These are phyloP conservation scores for Cladosporium sphaerospermum DNA, from an alignment of 2,329 filamentous ascomycete genomes.

Conservation along the genomic window DNA sequence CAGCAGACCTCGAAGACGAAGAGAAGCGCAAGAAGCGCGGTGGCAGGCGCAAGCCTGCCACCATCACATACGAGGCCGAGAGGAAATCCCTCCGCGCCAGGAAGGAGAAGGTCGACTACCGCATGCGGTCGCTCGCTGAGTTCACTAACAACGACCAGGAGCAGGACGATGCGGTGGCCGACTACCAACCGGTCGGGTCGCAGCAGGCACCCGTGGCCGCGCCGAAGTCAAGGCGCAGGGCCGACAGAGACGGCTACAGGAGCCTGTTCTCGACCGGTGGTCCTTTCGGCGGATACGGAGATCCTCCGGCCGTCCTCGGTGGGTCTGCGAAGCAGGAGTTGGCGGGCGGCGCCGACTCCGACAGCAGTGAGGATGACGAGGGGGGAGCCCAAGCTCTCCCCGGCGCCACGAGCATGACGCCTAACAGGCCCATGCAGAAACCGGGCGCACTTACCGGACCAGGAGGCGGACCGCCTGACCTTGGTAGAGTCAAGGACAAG, in stretches of 20 bases:
- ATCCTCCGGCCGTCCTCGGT: constrained; percentile 62
- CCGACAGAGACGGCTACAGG: constrained; percentile 50
- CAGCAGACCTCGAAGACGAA: constrained; percentile 52
- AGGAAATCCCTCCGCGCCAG: constrained; percentile 53
- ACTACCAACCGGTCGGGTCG: constrained; percentile 6
- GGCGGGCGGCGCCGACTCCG: constrained; percentile 76
- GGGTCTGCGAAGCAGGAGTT: constrained; percentile 70
- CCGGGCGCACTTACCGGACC: constrained; percentile 50
- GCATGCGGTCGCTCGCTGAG: constrained; percentile 49
- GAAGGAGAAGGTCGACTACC: constrained; percentile 74
- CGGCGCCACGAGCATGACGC: constrained; percentile 61
- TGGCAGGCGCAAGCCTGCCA: constrained; percentile 20
- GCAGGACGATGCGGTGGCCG: not conserved
- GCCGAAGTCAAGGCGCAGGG: constrained; percentile 31
- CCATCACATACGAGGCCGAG: constrained; percentile 19
- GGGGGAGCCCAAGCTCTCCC: constrained; percentile 49
- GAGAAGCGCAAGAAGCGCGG: constrained; percentile 38
- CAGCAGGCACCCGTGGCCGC: constrained; percentile 21
- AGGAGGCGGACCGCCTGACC: constrained; percentile 62
- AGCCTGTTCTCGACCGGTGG: constrained; percentile 84
- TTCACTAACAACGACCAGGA: constrained; percentile 4
- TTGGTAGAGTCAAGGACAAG: constrained; percentile 89
- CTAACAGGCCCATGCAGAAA: constrained; percentile 49
- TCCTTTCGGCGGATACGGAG: constrained; percentile 82
- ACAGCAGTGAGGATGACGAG: constrained; percentile 88